Percentiles rank a stretch among this genome's conserved stretches.
These are phyloP conservation scores for Omphalotus guepiniiformis DNA, from an alignment of 768 basidiomycete species.

Conservation along the genomic window DNA sequence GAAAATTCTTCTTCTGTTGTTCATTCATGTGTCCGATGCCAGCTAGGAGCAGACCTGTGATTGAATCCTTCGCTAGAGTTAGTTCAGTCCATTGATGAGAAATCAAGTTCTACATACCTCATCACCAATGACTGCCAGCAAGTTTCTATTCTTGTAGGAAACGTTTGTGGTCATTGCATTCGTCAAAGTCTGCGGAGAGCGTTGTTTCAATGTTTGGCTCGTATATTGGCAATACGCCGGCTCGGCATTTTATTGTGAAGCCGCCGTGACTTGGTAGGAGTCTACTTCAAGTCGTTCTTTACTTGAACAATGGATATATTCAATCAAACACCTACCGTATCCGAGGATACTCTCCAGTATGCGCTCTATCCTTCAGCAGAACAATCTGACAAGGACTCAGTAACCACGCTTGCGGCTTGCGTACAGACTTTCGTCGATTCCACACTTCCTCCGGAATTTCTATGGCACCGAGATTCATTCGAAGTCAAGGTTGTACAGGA, in stretches of 20 bases:
- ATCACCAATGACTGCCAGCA: slow-evolving; percentile 96
- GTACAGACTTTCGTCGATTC: slow-evolving; percentile 54
- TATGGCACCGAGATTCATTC: slow-evolving; percentile 86
- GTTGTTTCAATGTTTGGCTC: background rate
- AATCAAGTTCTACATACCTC: slow-evolving; percentile 52
- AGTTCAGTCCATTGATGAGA: slow-evolving; percentile 12
- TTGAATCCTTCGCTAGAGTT: slow-evolving; percentile 69
- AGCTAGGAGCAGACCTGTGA: slow-evolving; percentile 92
- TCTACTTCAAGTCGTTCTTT: background rate
- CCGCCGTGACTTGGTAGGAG: too few relatives aligned
- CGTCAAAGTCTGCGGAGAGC: slow-evolving; percentile 12
- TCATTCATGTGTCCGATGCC: slow-evolving; percentile 91
- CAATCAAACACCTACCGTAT: slow-evolving; percentile 70
- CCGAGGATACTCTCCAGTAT: slow-evolving; percentile 85
- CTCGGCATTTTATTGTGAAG: too few relatives aligned
- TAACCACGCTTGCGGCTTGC: slow-evolving; percentile 62
- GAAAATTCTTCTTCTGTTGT: slow-evolving; percentile 95
- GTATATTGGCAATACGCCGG: too few relatives aligned
- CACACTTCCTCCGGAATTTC: slow-evolving; percentile 49
- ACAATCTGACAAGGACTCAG: slow-evolving; percentile 54
- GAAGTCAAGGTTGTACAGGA: slow-evolving; percentile 65
- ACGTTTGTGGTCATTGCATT: slow-evolving; percentile 42
- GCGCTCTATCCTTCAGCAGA: slow-evolving; percentile 57
- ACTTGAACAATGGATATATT: slow-evolving; percentile 57
- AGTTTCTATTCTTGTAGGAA: slow-evolving; percentile 74